phyloP scores from a whole-genome alignment of 768 basidiomycete species.

The Russula sp. region DNA sequence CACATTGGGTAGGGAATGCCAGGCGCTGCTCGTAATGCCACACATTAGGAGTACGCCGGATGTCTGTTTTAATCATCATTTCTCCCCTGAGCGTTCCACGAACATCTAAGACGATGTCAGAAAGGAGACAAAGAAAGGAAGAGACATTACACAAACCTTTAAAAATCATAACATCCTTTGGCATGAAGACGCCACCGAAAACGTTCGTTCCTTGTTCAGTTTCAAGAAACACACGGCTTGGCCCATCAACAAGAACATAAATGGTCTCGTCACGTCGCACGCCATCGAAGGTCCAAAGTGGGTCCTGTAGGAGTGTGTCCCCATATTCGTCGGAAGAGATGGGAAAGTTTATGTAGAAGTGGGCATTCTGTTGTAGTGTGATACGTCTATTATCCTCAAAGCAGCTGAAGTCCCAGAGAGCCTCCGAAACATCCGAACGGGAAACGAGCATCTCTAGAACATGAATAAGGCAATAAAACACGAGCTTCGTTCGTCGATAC shows the following conservation, averaged over 20 bases:
- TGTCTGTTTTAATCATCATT: neutral
- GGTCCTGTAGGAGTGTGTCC: neutral
- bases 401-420: neutral
- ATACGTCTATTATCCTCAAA: neutral
- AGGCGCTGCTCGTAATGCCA: neutral
- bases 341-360: neutral
- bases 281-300: neutral
- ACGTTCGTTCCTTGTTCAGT: neutral
- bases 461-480: neutral
- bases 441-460: neutral
- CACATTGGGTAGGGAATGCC: too few relatives aligned
- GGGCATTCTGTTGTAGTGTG: slow-evolving; percentile 5
- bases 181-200: neutral
- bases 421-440: neutral
- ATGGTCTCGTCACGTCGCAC: neutral
- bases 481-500: neutral
- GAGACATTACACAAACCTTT: neutral
- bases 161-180: neutral
- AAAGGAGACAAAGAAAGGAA: neutral
- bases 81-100: neutral
- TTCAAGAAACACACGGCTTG: slow-evolving; percentile 4
- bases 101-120: neutral
- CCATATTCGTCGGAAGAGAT: neutral
- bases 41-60: neutral
- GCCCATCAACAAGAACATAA: neutral